phyloP scores from a whole-genome alignment of 1,139 yeast species.

The Yamadazyma dendronema region DNA sequence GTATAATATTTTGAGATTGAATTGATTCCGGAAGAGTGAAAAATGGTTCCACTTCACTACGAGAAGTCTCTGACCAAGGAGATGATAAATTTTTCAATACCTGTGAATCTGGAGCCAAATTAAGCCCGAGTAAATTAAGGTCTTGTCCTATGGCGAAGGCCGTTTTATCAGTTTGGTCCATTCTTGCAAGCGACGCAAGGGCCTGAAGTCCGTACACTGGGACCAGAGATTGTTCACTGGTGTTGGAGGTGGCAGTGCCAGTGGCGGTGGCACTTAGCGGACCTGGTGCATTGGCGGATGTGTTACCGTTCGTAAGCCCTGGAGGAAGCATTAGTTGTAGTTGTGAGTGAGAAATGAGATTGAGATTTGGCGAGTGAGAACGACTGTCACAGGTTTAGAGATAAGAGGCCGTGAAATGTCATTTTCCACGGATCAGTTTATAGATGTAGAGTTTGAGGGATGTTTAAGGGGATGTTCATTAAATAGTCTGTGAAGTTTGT shows the following conservation, averaged over 20 bases:
- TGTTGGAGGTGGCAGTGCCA: constrained; percentile 2
- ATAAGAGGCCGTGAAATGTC: no score
- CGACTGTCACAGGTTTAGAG: not conserved
- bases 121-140: constrained; percentile 69
- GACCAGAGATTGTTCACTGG: constrained; percentile 23
- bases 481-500: no score
- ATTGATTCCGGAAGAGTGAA: constrained; percentile 62
- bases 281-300: constrained; percentile 11
- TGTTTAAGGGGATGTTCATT: no score
- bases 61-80: constrained; percentile 92
- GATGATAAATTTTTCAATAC: constrained; percentile 76
- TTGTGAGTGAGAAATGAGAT: not conserved
- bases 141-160: constrained; percentile 85
- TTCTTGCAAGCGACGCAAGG: constrained; percentile 61
- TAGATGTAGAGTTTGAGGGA: no score
- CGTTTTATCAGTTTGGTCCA: constrained; percentile 65
- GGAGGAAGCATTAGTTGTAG: constrained; percentile 36
- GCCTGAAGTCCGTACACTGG: constrained; percentile 77
- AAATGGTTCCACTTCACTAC: constrained; percentile 88
- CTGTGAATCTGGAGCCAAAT: constrained; percentile 47
- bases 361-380: not conserved
- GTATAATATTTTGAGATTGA: constrained; percentile 43
- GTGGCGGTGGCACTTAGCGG: not conserved
- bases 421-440: no score
- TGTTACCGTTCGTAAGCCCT: constrained; percentile 19